Conservation (phyloP, 2,329 filamentous ascomycete species). For the Myriosclerotinia scirpicola region DNA sequence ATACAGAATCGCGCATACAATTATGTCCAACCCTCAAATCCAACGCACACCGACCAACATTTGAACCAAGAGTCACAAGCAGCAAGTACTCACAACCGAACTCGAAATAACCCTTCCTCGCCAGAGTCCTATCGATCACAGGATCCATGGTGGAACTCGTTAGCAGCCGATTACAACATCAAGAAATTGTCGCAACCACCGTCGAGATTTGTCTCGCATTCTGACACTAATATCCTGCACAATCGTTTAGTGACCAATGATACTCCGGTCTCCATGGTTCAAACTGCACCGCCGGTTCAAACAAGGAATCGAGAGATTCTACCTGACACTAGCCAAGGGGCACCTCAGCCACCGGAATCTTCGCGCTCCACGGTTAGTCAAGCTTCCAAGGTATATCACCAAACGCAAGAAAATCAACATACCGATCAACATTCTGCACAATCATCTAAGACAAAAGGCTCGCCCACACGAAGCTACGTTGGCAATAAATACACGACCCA, state of each 20-base stretch:
- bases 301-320: background rate
- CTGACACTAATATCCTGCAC: background rate
- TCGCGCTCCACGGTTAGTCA: background rate
- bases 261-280: background rate
- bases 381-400: background rate
- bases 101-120: background rate
- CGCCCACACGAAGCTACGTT: background rate
- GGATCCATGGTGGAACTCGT: conserved; percentile 17
- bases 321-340: background rate
- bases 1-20: background rate
- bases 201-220: background rate
- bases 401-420: background rate
- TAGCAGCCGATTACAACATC: conserved; percentile 12
- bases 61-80: background rate
- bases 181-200: conserved; percentile 3
- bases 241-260: background rate
- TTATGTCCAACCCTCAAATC: background rate
- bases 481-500: background rate
- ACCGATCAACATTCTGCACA: background rate
- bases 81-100: background rate
- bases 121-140: conserved; percentile 7
- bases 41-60: background rate
- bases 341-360: background rate
- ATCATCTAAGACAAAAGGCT: background rate
- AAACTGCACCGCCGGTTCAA: background rate